A percentile compares a stretch with the other conserved stretches of the same genome.
phyloP scores from a whole-genome alignment of 768 basidiomycete species.

The Tricholoma sp. region DNA sequence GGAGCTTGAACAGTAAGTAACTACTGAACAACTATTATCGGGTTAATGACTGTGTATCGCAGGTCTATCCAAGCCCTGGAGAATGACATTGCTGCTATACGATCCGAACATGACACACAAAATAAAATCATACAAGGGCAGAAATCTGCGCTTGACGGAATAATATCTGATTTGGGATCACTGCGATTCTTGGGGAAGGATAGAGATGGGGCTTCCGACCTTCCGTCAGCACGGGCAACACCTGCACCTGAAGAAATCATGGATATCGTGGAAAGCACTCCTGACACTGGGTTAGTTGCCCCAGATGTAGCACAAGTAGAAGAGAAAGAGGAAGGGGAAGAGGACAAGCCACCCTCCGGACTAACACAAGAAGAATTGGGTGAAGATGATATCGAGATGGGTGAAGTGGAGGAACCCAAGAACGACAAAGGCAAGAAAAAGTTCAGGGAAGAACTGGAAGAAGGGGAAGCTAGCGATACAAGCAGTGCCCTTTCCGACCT shows the following conservation, averaged over 20 bases:
- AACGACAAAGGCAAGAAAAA: constrained; percentile 49
- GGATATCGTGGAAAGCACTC: constrained; percentile 13
- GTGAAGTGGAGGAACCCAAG: constrained; percentile 76
- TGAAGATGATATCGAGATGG: constrained; percentile 84
- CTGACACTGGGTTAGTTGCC: not conserved
- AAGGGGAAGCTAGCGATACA: constrained; percentile 80
- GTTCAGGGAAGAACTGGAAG: constrained; percentile 68
- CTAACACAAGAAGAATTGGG: constrained; percentile 17
- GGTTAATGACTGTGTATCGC: not conserved
- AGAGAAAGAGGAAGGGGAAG: constrained; percentile 35
- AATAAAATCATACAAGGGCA: constrained; percentile 61
- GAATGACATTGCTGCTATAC: constrained; percentile 74
- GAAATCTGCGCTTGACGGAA: constrained; percentile 59
- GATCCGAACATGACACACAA: constrained; percentile 69
- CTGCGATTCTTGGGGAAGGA: constrained; percentile 70
- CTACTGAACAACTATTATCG: not conserved
- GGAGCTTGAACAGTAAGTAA: constrained; percentile 68
- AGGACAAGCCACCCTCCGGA: constrained; percentile 27
- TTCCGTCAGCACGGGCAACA: constrained; percentile 41
- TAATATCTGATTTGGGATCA: constrained; percentile 56
- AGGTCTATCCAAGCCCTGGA: constrained; percentile 69
- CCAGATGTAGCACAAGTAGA: constrained; percentile 12
- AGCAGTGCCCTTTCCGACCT: constrained; percentile 76
- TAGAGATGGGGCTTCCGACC: constrained; percentile 41
- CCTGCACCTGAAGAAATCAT: constrained; percentile 38